A percentile compares a stretch with the other conserved stretches of the same genome.
phyloP scores from a whole-genome alignment of 2,329 filamentous ascomycete genomes.

The Calonectria pseudoturangicola region DNA sequence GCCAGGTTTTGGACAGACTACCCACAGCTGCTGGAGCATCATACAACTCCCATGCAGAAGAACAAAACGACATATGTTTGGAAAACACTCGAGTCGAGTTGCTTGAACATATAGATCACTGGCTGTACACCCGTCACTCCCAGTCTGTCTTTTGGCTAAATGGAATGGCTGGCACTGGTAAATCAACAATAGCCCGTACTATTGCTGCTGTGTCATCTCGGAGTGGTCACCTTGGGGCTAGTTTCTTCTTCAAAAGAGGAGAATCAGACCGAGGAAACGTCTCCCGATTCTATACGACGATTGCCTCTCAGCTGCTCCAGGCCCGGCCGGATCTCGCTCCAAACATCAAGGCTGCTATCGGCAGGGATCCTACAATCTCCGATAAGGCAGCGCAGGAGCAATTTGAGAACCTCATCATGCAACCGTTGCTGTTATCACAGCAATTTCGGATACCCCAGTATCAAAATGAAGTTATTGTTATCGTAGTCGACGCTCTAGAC shows the following conservation, averaged over 20 bases:
- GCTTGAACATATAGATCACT: not conserved
- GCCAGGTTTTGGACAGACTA: conserved; percentile 45
- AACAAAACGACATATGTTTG: conserved; percentile 52
- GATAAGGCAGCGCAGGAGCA: conserved; percentile 58
- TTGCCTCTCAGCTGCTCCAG: conserved; percentile 56
- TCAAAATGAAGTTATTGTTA: conserved; percentile 4
- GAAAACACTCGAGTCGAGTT: not conserved
- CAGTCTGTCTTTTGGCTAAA: not conserved
- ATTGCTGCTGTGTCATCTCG: not conserved
- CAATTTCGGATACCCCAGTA: no score
- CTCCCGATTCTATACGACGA: conserved; percentile 5
- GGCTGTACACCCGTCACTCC: not conserved
- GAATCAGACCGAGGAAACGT: conserved; percentile 61
- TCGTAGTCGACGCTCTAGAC: conserved; percentile 60
- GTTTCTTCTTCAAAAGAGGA: conserved; percentile 58
- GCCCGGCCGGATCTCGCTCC: conserved; percentile 55
- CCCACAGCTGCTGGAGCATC: conserved; percentile 48
- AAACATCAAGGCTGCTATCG: conserved; percentile 55
- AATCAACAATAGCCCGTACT: not conserved
- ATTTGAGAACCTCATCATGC: conserved; percentile 62
- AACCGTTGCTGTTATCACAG: conserved; percentile 51
- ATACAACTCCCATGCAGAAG: conserved; percentile 59
- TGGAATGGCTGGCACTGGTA: not conserved
- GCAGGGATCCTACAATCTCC: conserved; percentile 56
- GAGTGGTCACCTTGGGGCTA: conserved; percentile 35